These are phyloP conservation scores for Paraurostyla sp. DNA, from an alignment of 73 alveolate species.

Conservation along the genomic window DNA sequence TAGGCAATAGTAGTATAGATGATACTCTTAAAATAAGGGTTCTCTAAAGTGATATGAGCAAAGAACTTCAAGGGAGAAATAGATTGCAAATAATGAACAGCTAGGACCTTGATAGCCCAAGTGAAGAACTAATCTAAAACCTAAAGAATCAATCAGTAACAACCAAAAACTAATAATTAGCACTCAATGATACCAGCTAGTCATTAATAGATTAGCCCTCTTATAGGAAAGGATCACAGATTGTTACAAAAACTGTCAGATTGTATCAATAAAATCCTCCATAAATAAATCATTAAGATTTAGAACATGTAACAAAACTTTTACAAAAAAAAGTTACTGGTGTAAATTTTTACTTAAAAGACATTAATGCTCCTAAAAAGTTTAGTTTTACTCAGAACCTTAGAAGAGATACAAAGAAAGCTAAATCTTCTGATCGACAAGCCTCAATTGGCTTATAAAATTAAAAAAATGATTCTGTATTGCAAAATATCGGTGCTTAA, in stretches of 20 bases:
- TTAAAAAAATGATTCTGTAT: too few species aligned
- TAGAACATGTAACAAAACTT: background rate
- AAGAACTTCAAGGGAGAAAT: too few species aligned
- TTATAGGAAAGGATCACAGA: background rate
- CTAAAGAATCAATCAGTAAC: too few species aligned
- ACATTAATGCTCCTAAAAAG: background rate
- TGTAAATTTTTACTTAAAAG: conserved; percentile 32
- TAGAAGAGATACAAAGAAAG: background rate
- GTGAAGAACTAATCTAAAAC: too few species aligned
- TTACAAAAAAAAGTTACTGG: conserved; percentile 31
- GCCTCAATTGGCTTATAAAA: background rate
- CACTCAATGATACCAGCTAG: too few species aligned
- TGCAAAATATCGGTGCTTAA: too few species aligned
- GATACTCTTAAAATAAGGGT: too few species aligned
- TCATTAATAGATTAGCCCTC: background rate
- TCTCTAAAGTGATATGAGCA: too few species aligned
- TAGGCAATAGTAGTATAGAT: too few species aligned
- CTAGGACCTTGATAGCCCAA: too few species aligned
- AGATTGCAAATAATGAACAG: too few species aligned
- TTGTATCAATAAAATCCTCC: background rate
- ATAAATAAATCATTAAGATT: background rate
- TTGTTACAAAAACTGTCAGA: background rate
- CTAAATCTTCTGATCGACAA: background rate
- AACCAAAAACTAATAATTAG: too few species aligned
- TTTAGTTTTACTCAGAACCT: background rate